Evolutionary conservation across 495 filamentous ascomycete species (phyloP), one percentile per base, ranked within the genome.

Genomic region (Penicillium steckii): DNA sequence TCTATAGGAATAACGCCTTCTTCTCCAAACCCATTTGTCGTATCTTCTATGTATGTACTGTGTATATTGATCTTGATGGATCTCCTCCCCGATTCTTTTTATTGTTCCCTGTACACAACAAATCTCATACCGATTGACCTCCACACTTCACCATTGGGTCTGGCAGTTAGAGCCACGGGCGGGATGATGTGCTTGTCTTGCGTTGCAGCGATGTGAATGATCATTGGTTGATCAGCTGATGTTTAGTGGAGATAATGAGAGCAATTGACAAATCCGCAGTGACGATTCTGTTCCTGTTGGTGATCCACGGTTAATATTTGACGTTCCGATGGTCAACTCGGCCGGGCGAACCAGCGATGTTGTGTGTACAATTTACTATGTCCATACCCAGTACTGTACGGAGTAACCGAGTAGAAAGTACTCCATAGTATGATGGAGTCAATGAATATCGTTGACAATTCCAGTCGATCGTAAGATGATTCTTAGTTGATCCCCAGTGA

Each of bases 101-200:
- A 17, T 18, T 19, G 29, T 29, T 48, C 13, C 29, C 15, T 40
- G 21, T 40, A 17, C 18, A 37, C 33, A 37, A n/a, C 5, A 37
- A 9, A 37, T n/a, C 0, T 17, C n/a, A 49, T 33, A 52, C 29
- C 33, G 59, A 59, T 52, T 53, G 48, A 49, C 32, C 51, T 49
- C 38, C 47, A 53, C 52, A 60, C 41, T n/a, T 47, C 51, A 60
- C 49, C 60, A 62, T 48, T 63, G 66, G 64, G 52, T 58, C 62
- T 62, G 60, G 59, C 61, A 65, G 60, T 37, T 60, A 52, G 48
- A 65, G 56, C 62, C 65, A 64, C 63, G 62, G 62, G 53, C 57
- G 63, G 59, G 62, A 67, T 69, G 68, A 67, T 73, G 62, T 62
- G 56, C 56, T 30, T 59, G 44, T 49, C 61, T 53, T 46, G 43